Evolutionary conservation across 176 grass and related monocot genomes (phyloP).

Genomic region (Eragrostis curvula): DNA sequence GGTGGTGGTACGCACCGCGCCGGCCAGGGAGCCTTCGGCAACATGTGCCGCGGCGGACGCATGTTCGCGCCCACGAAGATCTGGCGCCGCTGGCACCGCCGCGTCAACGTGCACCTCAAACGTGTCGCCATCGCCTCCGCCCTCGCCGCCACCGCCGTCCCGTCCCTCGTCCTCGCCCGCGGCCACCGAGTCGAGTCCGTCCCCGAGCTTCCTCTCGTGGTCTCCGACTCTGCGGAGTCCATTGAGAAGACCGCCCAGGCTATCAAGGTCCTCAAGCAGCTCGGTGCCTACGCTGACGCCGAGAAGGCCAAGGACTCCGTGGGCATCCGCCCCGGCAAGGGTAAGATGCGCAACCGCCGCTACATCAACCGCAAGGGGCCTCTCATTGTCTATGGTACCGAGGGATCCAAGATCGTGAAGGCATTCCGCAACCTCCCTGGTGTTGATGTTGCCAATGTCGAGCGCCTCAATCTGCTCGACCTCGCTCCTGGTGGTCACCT

Average conservation of each 20-base stretch:
- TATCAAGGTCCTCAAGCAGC: conserved; percentile 79
- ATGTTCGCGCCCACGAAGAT: conserved; percentile 89
- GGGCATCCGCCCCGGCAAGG: conserved; percentile 70
- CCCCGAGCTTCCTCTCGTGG: conserved; percentile 76
- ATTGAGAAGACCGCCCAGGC: conserved; percentile 88
- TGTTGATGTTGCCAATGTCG: conserved; percentile 77
- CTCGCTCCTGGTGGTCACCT: conserved; percentile 87
- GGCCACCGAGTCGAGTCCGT: conserved; percentile 75
- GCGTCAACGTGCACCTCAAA: conserved; percentile 64
- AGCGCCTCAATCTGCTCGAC: conserved; percentile 87
- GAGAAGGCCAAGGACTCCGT: conserved; percentile 86
- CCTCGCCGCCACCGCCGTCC: conserved; percentile 76
- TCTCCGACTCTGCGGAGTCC: conserved; percentile 64
- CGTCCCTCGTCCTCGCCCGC: conserved; percentile 68
- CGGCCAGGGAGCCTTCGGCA: conserved; percentile 89
- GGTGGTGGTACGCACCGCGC: conserved; percentile 84
- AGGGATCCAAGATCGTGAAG: conserved; percentile 90
- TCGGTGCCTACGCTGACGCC: conserved; percentile 73
- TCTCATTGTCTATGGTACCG: conserved; percentile 75
- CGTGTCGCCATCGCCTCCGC: conserved; percentile 64
- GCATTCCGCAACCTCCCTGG: conserved; percentile 91
- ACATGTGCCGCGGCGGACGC: conserved; percentile 90
- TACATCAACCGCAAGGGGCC: conserved; percentile 88
- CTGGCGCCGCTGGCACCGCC: conserved; percentile 76
- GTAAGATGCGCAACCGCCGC: conserved; percentile 84